Evolutionary conservation across 345 rosid genomes (phyloP).

Genomic region (Citropsis articulata): DNA sequence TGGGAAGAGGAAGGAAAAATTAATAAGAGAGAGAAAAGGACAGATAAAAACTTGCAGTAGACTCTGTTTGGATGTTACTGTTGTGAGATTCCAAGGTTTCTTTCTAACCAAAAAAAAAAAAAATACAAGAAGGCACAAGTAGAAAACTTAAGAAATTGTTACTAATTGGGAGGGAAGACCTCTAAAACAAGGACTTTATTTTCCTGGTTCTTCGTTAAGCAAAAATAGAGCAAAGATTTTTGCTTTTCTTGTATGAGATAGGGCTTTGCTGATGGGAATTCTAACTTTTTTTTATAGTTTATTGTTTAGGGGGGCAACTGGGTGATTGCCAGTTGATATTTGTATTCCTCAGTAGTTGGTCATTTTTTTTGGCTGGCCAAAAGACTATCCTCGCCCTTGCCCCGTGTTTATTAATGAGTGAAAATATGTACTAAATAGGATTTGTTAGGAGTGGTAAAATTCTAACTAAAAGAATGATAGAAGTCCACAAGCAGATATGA

Average conservation of each 20-base stretch:
- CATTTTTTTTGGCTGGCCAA: neutral
- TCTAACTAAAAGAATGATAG: neutral
- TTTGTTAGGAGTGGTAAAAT: neutral
- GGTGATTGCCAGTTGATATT: neutral
- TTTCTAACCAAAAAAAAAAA: too few relatives aligned
- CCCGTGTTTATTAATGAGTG: neutral
- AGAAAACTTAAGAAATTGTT: conserved; percentile 8
- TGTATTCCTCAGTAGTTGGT: neutral
- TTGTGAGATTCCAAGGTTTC: conserved; percentile 15
- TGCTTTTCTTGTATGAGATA: neutral
- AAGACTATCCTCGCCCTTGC: neutral
- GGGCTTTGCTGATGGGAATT: neutral
- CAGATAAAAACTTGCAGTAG: conserved; percentile 7
- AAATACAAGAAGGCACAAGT: neutral
- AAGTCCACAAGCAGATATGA: neutral
- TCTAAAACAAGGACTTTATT: neutral
- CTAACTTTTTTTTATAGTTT: neutral
- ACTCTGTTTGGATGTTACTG: conserved; percentile 17
- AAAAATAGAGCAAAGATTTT: neutral
- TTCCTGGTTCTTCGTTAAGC: neutral
- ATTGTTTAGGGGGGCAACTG: neutral
- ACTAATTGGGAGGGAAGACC: neutral
- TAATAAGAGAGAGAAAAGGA: conserved; percentile 1
- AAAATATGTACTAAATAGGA: neutral
- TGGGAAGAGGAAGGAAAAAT: neutral